A percentile compares a stretch with the other conserved stretches of the same genome.
Conservation (phyloP, 2,329 filamentous ascomycete genomes). For the Sporothrix globosa region DNA sequence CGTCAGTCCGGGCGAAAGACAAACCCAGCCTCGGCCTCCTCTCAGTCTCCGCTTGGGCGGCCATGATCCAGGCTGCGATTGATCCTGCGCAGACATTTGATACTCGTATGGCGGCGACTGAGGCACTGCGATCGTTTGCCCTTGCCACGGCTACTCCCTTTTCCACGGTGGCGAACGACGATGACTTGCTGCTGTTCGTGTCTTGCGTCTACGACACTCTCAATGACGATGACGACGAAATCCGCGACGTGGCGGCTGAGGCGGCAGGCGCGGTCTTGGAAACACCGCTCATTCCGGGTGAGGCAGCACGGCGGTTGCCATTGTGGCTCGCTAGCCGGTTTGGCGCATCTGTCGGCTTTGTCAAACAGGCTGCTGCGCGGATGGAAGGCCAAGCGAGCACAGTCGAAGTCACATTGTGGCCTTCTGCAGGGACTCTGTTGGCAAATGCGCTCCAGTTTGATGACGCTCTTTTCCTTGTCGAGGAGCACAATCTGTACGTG, state of each 20-base stretch:
- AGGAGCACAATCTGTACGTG: conserved; percentile 93
- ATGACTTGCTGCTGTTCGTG: conserved; percentile 57
- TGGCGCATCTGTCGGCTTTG: conserved; percentile 44
- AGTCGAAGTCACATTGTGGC: conserved; percentile 36
- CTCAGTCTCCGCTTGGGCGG: conserved; percentile 49
- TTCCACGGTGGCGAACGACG: neutral
- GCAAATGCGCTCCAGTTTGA: conserved; percentile 56
- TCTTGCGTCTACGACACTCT: conserved; percentile 74
- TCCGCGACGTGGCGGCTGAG: conserved; percentile 66
- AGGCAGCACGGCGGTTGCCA: conserved; percentile 53
- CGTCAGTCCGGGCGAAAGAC: conserved; percentile 29
- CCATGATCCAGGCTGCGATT: conserved; percentile 54
- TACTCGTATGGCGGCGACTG: conserved; percentile 62
- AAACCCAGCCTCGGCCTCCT: neutral
- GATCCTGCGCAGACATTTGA: conserved; percentile 64
- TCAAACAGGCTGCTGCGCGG: conserved; percentile 47
- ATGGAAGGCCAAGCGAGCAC: conserved; percentile 44
- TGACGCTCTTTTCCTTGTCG: conserved; percentile 76
- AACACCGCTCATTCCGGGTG: conserved; percentile 50
- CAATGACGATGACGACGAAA: conserved; percentile 90
- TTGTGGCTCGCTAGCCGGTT: conserved; percentile 49
- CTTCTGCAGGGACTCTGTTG: conserved; percentile 48
- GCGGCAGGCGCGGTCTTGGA: conserved; percentile 54
- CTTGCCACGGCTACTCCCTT: neutral
- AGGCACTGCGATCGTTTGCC: conserved; percentile 59